These are phyloP conservation scores for Phalaenopsis equestris DNA, from an alignment of 106 monocot genomes.

Conservation along the genomic window DNA sequence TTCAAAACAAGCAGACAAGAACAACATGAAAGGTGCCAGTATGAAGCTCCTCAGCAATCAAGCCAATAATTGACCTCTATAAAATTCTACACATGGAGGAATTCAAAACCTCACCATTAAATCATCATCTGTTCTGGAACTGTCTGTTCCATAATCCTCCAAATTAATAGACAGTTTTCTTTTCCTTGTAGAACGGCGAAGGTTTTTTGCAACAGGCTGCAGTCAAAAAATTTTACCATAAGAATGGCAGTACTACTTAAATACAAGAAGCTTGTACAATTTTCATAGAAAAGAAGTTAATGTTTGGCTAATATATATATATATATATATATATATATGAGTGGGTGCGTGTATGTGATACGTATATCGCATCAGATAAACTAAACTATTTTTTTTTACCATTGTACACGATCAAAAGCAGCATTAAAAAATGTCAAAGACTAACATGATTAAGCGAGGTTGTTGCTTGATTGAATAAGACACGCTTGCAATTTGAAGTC, in stretches of 20 bases:
- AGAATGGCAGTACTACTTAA: not conserved
- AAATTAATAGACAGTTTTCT: conserved; percentile 79
- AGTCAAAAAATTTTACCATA: conserved; percentile 8
- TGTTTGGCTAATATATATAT: not conserved
- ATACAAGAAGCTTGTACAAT: not conserved
- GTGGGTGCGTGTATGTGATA: too few species aligned
- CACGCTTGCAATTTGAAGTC: not conserved
- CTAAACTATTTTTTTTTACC: not conserved
- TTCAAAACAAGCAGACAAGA: not conserved
- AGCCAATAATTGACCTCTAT: conserved; percentile 31
- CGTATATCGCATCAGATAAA: not conserved
- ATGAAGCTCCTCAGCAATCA: conserved; percentile 15
- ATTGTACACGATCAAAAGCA: not conserved
- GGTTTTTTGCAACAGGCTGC: conserved; percentile 62
- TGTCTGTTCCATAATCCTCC: conserved; percentile 80
- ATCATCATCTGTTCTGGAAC: conserved; percentile 86
- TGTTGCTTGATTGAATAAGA: not conserved
- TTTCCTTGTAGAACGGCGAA: conserved; percentile 92
- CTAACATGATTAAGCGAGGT: not conserved
- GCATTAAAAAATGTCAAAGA: not conserved
- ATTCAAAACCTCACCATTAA: conserved; percentile 82
- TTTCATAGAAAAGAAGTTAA: not conserved
- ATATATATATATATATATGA: not conserved
- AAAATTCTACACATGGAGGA: conserved; percentile 40
- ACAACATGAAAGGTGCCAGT: not conserved